Conservation (phyloP, 257 asterid species). For the Oldenlandia corymbosa region DNA sequence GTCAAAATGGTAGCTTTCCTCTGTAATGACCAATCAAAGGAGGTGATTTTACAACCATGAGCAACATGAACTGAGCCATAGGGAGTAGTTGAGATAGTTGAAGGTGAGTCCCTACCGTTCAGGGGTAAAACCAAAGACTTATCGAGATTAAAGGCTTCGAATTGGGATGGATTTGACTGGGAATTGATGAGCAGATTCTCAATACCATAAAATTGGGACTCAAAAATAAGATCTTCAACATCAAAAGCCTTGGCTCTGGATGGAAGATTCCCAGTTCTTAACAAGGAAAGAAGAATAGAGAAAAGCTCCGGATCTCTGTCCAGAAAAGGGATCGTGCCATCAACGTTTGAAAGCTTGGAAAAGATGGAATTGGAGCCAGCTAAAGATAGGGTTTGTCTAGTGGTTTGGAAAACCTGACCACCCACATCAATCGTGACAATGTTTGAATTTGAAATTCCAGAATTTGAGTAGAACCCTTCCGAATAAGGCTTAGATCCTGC, state of each 20-base stretch:
- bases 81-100: slow-evolving; percentile 60
- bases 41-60: slow-evolving; percentile 82
- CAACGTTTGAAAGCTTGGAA: slow-evolving; percentile 40
- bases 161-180: slow-evolving; percentile 67
- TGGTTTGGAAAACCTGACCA: slow-evolving; percentile 87
- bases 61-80: slow-evolving; percentile 82
- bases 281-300: slow-evolving; percentile 73
- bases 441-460: slow-evolving; percentile 38
- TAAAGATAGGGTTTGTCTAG: slow-evolving; percentile 65
- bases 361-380: slow-evolving; percentile 74
- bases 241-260: slow-evolving; percentile 71
- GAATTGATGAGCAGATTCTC: slow-evolving; percentile 57
- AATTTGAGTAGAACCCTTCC: slow-evolving; percentile 19
- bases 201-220: slow-evolving; percentile 72
- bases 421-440: slow-evolving; percentile 81
- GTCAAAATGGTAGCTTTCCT: slow-evolving; percentile 80
- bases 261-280: slow-evolving; percentile 81
- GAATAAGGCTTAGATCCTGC: slow-evolving; percentile 35
- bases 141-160: slow-evolving; percentile 81
- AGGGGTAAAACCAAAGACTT: slow-evolving; percentile 50
- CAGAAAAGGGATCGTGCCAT: slow-evolving; percentile 43
- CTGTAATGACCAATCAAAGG: slow-evolving; percentile 86
- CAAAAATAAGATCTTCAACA: slow-evolving; percentile 75
- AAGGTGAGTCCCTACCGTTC: slow-evolving; percentile 80
- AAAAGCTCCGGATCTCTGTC: slow-evolving; percentile 90